These are phyloP conservation scores for Thelonectria olida DNA, from an alignment of 2,329 filamentous ascomycete species.

Conservation along the genomic window DNA sequence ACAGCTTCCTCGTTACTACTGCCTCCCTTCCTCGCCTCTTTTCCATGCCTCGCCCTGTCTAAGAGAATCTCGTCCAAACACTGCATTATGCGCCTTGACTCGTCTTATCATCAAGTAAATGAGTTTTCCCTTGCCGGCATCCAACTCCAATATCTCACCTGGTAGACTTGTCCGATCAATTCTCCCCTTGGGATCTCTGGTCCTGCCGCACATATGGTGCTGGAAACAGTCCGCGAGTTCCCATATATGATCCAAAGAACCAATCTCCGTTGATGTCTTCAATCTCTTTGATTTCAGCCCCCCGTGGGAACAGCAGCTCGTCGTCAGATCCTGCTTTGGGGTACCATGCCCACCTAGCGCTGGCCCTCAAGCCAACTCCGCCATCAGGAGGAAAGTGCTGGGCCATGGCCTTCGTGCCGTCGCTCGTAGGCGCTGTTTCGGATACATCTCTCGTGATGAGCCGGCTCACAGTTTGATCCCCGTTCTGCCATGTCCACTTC, in stretches of 20 bases:
- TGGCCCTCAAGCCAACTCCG: slow-evolving; percentile 70
- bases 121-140: no score
- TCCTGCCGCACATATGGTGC: slow-evolving; percentile 73
- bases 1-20: no score
- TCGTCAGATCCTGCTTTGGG: slow-evolving; percentile 72
- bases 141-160: no score
- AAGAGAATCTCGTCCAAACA: neutral
- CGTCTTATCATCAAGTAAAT: slow-evolving; percentile 7
- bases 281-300: slow-evolving; percentile 83
- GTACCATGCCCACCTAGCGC: slow-evolving; percentile 82
- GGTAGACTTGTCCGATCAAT: no score
- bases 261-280: slow-evolving; percentile 92
- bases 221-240: slow-evolving; percentile 81
- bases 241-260: slow-evolving; percentile 89
- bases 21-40: no score
- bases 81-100: no score
- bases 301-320: slow-evolving; percentile 84
- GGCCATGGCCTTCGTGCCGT: slow-evolving; percentile 38
- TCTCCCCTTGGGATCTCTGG: slow-evolving; percentile 37
- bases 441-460: slow-evolving; percentile 63
- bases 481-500: slow-evolving; percentile 62
- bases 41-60: no score
- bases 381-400: slow-evolving; percentile 76
- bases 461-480: slow-evolving; percentile 51
- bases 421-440: slow-evolving; percentile 49